phyloP scores from a whole-genome alignment of 306 rosid genomes.

The Cicer yamashitae region DNA sequence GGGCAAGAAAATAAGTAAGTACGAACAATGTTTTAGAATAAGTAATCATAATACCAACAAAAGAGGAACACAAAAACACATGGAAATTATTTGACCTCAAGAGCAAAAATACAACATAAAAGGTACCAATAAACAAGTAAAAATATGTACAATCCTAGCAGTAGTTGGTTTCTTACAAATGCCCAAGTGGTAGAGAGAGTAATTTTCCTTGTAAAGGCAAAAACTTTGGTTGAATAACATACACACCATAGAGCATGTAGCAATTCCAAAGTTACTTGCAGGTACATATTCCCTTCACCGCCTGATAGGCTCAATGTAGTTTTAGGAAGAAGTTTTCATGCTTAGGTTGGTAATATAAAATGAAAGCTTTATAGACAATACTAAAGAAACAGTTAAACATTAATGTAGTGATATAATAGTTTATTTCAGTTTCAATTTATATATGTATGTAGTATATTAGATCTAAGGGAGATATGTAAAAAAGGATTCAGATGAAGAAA shows the following conservation, averaged over 20 bases:
- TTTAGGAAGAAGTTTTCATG: no score
- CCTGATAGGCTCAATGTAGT: no score
- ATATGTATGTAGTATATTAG: no score
- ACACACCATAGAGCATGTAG: not conserved
- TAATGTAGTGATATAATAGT: no score
- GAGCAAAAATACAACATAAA: conserved; percentile 86
- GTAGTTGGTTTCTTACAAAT: conserved; percentile 64
- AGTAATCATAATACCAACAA: not conserved
- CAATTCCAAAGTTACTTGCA: conserved; percentile 64
- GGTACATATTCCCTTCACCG: conserved; percentile 59
- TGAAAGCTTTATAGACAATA: no score
- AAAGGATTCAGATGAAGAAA: no score
- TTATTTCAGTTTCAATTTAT: no score
- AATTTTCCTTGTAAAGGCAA: conserved; percentile 81
- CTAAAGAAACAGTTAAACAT: no score
- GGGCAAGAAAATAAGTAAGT: conserved; percentile 27
- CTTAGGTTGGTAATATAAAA: no score
- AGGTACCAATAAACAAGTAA: conserved; percentile 84
- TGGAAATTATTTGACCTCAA: conserved; percentile 59
- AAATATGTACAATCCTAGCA: conserved; percentile 73
- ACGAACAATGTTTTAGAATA: conserved; percentile 12
- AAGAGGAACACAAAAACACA: conserved; percentile 4
- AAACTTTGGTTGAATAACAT: conserved; percentile 59
- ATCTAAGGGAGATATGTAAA: no score
- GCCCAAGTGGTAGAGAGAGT: conserved; percentile 68